Conservation (phyloP, 257 asterid genomes). For the Leonotis leonurus region DNA sequence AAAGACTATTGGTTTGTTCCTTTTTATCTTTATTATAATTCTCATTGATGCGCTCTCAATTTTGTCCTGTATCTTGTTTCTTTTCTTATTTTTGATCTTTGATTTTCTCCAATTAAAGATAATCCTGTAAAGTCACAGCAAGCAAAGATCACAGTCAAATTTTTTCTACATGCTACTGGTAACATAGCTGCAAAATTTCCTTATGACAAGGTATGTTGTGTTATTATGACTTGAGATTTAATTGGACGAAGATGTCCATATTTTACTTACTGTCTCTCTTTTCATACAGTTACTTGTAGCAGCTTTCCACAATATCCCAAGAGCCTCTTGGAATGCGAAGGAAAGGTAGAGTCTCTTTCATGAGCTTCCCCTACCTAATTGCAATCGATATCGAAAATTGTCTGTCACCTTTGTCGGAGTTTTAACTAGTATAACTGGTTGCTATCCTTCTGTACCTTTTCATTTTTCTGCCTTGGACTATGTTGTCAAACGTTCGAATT, state of each 20-base stretch:
- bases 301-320: conserved; percentile 64
- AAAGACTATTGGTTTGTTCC: conserved; percentile 37
- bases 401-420: background rate
- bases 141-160: conserved; percentile 41
- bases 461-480: background rate
- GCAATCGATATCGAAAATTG: background rate
- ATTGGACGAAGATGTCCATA: background rate
- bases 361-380: conserved; percentile 5
- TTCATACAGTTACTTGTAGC: conserved; percentile 51
- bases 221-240: conserved; percentile 2
- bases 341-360: conserved; percentile 54
- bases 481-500: conserved; percentile 7
- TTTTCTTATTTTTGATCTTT: background rate
- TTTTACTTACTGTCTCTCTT: conserved; percentile 15
- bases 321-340: conserved; percentile 73
- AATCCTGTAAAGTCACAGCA: conserved; percentile 38
- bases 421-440: background rate
- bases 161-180: conserved; percentile 74
- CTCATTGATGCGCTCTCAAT: background rate
- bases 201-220: conserved; percentile 46
- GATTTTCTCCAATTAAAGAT: conserved; percentile 19
- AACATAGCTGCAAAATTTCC: conserved; percentile 73
- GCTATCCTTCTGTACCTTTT: conserved; percentile 1
- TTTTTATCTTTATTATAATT: conserved; percentile 7
- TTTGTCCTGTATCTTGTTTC: background rate